These are phyloP conservation scores for Limonium bicolor DNA, from an alignment of 148 eudicot species.

Conservation along the genomic window DNA sequence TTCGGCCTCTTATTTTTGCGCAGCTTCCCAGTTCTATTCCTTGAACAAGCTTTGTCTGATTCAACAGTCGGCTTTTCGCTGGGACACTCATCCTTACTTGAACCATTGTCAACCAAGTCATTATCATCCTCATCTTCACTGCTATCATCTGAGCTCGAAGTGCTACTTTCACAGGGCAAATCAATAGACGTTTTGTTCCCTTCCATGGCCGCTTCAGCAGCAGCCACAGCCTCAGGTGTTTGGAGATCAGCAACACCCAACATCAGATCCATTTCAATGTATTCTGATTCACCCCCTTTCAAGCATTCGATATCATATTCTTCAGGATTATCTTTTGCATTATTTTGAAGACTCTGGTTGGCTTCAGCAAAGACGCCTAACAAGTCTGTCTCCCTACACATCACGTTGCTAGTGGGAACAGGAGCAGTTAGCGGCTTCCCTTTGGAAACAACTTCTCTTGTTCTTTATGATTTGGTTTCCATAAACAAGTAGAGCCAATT, in stretches of 20 bases:
- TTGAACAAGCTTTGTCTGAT: conserved; percentile 14
- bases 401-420: conserved; percentile 58
- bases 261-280: conserved; percentile 95
- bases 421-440: conserved; percentile 21
- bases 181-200: conserved; percentile 36
- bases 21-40: conserved; percentile 7
- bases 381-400: conserved; percentile 58
- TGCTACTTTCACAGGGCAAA: conserved; percentile 19
- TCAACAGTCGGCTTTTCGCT: conserved; percentile 5
- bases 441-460: conserved; percentile 13
- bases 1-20: conserved; percentile 37
- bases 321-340: conserved; percentile 56
- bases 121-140: conserved; percentile 25
- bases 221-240: conserved; percentile 75
- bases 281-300: conserved; percentile 60
- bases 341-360: conserved; percentile 44
- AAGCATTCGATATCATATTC: conserved; percentile 62
- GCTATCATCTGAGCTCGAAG: conserved; percentile 27
- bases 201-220: conserved; percentile 68
- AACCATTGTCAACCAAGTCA: conserved; percentile 12
- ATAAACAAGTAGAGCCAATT: conserved; percentile 39
- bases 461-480: conserved; percentile 7
- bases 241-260: conserved; percentile 87
- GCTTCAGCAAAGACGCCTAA: conserved; percentile 67
- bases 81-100: conserved; percentile 7